Base-by-base conservation (phyloP, 768 basidiomycete species). In the Podaxis carcinomalis region DNA sequence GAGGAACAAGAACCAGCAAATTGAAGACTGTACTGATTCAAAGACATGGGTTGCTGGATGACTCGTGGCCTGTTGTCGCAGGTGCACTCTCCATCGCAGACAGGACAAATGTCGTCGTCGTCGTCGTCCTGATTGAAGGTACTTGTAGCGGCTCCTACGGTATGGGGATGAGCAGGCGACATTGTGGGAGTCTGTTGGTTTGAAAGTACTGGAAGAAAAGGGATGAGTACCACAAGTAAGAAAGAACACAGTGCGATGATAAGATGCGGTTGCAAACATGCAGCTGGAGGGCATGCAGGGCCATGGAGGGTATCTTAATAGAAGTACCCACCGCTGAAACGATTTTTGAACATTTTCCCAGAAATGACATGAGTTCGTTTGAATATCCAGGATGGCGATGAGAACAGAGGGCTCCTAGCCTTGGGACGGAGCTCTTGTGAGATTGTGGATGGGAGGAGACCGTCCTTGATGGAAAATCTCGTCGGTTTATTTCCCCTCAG, bases 21-120 rank as follows among this genome's bases (percentile, higher is more conserved):
- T 59, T 70, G 73, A 65, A 72, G 72, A 73, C 71, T 72, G 68
- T 70, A 69, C 61, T 74, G 71, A 63, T 65, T 66, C 73, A 77
- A 78, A 70, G 76, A 62, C 69, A 73, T 64, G 7, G 76, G 62
- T n/a, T 51, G 65, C 37, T 42, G 59, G 52, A 52, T 56, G 16
- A n/a, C 54, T n/a, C 46, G 69, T 57, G 76, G 70, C 66, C 73
- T 77, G 78, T 80, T 84, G 73, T 75, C 72, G 80, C 91, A 93
- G 32, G 89, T 92, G 79, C 91, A 93, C 70, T 90, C 87, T 69
- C 89, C 87, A 80, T 93, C 92, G 89, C 91, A 93, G 65, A 93
- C 90, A 6, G 90, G 91, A 73, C 91, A 93, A 59, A 93, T 91
- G 72, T 92, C 88, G 83, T 84, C 83, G 80, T 90, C 89, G 70